Base-by-base conservation (phyloP, 208 protist genomes). In the Leishmania gerbilli region DNA sequence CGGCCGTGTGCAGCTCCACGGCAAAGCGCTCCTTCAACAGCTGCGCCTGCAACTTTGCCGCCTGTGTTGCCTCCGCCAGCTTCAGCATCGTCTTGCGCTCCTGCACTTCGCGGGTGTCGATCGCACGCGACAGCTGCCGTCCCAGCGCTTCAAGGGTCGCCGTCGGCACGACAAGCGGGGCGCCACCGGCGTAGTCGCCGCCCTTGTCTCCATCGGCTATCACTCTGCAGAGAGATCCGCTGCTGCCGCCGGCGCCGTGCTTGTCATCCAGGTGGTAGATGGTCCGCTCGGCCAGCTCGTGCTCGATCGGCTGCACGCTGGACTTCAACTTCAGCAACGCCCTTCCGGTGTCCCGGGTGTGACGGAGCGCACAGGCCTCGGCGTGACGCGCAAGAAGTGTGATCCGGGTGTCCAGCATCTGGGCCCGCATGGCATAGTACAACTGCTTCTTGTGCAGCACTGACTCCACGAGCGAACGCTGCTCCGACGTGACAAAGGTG, bases 381-480 rank as follows among this genome's bases (percentile, higher is more conserved):
- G 87, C 82, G 67, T 81, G 81, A 1, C 81, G 76, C 34, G 88
- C 19, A 17, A 98, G 80, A 27, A 96, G 84, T 3, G 87, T 78
- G 42, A 95, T 81, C 81, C 98, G 97, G 19, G 96, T 87, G 76
- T 96, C 88, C n/a, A 99, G 77, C 71, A 96, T 95, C 71, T 95
- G 95, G 49, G 97, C 91, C 24, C 97, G 90, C 92, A 98, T 99
- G 79, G 95, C 97, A 84, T 99, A 99, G 86, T 99, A 99, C 79
- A 98, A 94, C 71, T 87, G 85, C 83, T 99, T 99, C 77, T 98
- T 99, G 71, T 87, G 80, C 81, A 95, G 96, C 2, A 98, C 95
- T 3, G 91, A 93, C 67, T 97, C 89, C 17, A 97, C 97, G 45
- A 97, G 71, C 15, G 80, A 79, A 42, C 95, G 93, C 71, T 95